Base-by-base conservation (phyloP, 306 rosid species). In the Pterocarpus macrocarpus region DNA sequence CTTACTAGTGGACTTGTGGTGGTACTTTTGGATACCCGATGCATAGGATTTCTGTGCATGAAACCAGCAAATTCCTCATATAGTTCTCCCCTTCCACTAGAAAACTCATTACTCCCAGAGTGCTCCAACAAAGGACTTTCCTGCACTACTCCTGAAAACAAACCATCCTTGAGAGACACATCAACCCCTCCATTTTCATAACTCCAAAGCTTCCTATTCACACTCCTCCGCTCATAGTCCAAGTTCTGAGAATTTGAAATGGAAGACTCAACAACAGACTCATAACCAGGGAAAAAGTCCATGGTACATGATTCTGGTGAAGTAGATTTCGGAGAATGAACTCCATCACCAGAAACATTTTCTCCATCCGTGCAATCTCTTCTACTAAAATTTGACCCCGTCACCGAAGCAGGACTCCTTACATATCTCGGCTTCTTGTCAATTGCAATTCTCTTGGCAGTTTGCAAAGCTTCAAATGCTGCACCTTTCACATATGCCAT, bases 401-500 rank as follows among this genome's bases (percentile, higher is more conserved):
- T 85, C 76, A 85, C 84, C 1, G 98, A 94, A 65, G 81, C 88
- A 14, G 91, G 88, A 49, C 84, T 80, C 59, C 77, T 94, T 5
- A 77, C 87, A 80, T 76, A 76, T 77, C 81, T 91, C 10, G 91
- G 79, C 43, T 79, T 90, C 78, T 85, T 83, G 30, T 83, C 93
- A 4, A 82, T 77, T 2, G 82, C 80, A 82, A 90, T 86, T 82
- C 88, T 86, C 85, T 83, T 94, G 14, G 95, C 98, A 66, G 95
- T 94, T 85, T 91, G 97, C 82, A 91, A 49, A 65, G 98, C 94
- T 86, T 94, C 98, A 82, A 76, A 92, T 39, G 98, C 97, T 67
- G 98, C 97, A 39, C 98, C 97, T 83, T 82, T 87, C 14, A 94
- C 97, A 69, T 73, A 94, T 10, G 97, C 90, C 95, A 94, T 91